Evolutionary conservation across 108 stramenopile species (phyloP), one percentile per base, ranked within the genome.

Genomic region (Chaetoceros muelleri): DNA sequence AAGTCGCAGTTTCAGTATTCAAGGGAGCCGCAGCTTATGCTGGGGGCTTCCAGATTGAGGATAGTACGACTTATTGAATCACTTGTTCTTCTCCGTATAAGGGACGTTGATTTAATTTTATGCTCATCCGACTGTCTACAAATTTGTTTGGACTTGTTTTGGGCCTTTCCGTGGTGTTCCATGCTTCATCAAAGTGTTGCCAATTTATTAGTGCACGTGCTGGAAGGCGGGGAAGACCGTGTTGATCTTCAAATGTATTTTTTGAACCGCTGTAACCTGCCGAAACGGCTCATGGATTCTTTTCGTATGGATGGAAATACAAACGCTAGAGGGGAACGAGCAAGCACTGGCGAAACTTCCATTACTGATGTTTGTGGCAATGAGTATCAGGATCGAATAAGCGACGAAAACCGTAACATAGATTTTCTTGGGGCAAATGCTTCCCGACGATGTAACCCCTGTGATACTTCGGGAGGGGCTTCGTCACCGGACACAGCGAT

Each of bases 141-240:
- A 65, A 62, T 70, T 0, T 94, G 93, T 57, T 60, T 98, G 30
- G 85, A 93, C 64, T 66, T 98, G 31, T 93, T 98, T 64, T 96
- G 95, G 81, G 74, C 84, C 49, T 98, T 94, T 65, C 89, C 90
- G 62, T 90, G 86, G 78, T 88, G 92, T 58, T 87, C 84, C 34
- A 87, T 98, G 90, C 79, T 98, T 17, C 96, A 98, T 69, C 88
- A 95, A 59, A 85, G 86, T 55, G 93, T 93, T 16, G 86, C 95
- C 18, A 92, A 95, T 64, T 70, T 95, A 26, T 60, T 98, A 56
- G 89, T 95, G 17, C 84, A 93, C 53, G 82, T 96, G 22, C 81
- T 91, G 50, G 93, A 93, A 69, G 90, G 88, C 1, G 76, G 74
- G 8, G 83, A 80, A 22, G 47, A 62, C 28, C 53, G 96, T 47